These are phyloP conservation scores for Fusarium buharicum DNA, from an alignment of 2,329 filamentous ascomycete species.

Conservation along the genomic window DNA sequence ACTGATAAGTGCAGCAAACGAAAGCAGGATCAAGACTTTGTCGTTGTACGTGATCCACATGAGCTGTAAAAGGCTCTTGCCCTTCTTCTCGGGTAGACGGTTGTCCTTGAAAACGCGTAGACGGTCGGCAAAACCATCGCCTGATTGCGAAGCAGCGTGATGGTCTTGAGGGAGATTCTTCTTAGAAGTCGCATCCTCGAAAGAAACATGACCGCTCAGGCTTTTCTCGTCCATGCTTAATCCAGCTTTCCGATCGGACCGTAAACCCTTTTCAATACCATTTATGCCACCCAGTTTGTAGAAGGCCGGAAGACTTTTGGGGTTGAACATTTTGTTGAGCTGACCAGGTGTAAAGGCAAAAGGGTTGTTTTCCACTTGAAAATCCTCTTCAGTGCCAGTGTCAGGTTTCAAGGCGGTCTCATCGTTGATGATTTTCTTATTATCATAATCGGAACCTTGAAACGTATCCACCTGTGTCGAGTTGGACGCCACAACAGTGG, in stretches of 20 bases:
- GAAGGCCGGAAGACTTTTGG: constrained; percentile 86
- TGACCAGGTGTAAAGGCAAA: constrained; percentile 89
- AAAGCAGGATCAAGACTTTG: constrained; percentile 80
- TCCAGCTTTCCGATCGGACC: constrained; percentile 76
- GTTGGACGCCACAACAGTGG: constrained; percentile 63
- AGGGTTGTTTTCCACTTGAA: constrained; percentile 79
- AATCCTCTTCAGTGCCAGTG: constrained; percentile 79
- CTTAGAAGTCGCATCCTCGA: constrained; percentile 71
- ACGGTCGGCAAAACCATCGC: constrained; percentile 65
- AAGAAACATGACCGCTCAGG: constrained; percentile 73
- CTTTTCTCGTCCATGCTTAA: constrained; percentile 79
- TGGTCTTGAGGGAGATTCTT: constrained; percentile 46
- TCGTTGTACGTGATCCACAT: constrained; percentile 89
- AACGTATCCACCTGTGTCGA: constrained; percentile 57
- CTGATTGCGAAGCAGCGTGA: constrained; percentile 13
- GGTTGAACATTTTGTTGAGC: constrained; percentile 87
- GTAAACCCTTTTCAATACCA: constrained; percentile 82
- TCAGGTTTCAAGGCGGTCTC: constrained; percentile 79
- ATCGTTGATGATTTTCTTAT: constrained; percentile 70
- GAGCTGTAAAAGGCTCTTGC: constrained; percentile 76
- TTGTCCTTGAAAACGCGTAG: constrained; percentile 79
- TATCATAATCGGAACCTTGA: constrained; percentile 53
- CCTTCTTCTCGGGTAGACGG: constrained; percentile 76
- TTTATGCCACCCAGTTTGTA: constrained; percentile 80
- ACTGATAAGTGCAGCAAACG: constrained; percentile 76